A percentile compares a stretch with the other conserved stretches of the same genome.
Evolutionary conservation across 2,329 filamentous ascomycete species (phyloP).

Genomic region (Elsinoe arachidis): DNA sequence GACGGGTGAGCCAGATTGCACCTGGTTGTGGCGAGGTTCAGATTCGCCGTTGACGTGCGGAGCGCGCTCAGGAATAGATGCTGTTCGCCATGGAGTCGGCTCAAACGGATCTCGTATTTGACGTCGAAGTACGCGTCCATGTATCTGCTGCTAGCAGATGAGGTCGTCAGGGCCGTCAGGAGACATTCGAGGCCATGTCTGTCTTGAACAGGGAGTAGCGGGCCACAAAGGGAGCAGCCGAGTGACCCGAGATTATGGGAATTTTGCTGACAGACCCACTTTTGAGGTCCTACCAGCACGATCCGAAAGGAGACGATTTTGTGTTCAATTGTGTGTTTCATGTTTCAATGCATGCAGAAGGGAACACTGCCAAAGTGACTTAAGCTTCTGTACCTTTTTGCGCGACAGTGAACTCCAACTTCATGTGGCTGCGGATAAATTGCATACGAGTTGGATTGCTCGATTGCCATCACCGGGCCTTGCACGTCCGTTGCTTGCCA

Average conservation of each 20-base stretch:
- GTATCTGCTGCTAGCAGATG: too few relatives aligned
- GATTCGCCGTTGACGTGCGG: too few relatives aligned
- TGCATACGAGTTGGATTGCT: neutral
- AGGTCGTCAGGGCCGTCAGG: too few relatives aligned
- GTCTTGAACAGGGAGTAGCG: neutral
- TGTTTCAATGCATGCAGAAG: too few relatives aligned
- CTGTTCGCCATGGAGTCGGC: neutral
- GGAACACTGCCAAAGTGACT: too few relatives aligned
- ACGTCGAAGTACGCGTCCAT: neutral
- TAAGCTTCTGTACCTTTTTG: neutral
- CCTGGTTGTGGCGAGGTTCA: neutral
- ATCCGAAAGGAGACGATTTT: too few relatives aligned
- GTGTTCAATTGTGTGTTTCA: too few relatives aligned
- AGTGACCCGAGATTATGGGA: constrained; percentile 3
- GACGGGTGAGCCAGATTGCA: neutral
- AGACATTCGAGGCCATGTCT: neutral
- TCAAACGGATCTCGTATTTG: neutral
- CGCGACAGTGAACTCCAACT: neutral
- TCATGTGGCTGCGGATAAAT: neutral
- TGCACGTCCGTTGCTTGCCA: neutral
- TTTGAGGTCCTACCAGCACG: neutral
- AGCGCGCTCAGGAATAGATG: too few relatives aligned
- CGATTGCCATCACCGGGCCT: neutral
- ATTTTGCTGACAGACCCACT: neutral
- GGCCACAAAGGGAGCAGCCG: neutral